Evolutionary conservation across 495 filamentous ascomycete genomes (phyloP).

Genomic region (Collariella sp.): DNA sequence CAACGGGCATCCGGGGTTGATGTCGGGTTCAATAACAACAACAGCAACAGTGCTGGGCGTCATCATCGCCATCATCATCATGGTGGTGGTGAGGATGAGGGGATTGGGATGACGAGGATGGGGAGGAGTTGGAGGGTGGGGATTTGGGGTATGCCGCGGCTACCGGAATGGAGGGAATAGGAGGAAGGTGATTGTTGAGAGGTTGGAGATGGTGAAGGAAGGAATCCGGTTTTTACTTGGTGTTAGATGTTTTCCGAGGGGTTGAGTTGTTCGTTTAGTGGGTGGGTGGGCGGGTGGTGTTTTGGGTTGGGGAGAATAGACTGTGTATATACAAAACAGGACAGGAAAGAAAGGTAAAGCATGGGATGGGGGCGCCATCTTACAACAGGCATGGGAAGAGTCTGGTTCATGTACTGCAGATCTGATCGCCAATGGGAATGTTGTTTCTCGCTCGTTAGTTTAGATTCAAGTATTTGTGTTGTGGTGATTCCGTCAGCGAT

Average conservation of each 20-base stretch:
- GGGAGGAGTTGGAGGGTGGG: conserved; percentile 57
- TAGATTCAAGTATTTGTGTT: too few species aligned
- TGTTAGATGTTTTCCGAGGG: conserved; percentile 45
- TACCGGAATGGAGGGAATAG: conserved; percentile 85
- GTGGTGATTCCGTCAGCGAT: too few species aligned
- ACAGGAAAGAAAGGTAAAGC: too few species aligned
- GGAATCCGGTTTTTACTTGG: conserved; percentile 96
- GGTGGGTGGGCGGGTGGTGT: too few species aligned
- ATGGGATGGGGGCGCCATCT: too few species aligned
- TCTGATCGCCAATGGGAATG: too few species aligned
- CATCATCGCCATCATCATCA: background rate
- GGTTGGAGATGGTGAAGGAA: conserved; percentile 91
- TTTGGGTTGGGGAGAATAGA: too few species aligned
- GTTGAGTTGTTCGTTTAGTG: too few species aligned
- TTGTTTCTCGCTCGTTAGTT: too few species aligned
- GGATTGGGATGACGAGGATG: conserved; percentile 64
- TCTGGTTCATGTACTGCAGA: too few species aligned
- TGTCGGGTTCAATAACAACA: background rate
- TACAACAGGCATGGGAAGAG: too few species aligned
- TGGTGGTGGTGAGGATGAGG: conserved; percentile 13
- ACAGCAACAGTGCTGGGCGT: conserved; percentile 1
- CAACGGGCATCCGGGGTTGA: background rate
- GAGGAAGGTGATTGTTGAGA: conserved; percentile 91
- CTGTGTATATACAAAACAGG: too few species aligned
- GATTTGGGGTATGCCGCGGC: conserved; percentile 92